Evolutionary conservation across 2,329 filamentous ascomycete species (phyloP), one percentile per base, ranked within the genome.

Genomic region (Exophiala calicioides): DNA sequence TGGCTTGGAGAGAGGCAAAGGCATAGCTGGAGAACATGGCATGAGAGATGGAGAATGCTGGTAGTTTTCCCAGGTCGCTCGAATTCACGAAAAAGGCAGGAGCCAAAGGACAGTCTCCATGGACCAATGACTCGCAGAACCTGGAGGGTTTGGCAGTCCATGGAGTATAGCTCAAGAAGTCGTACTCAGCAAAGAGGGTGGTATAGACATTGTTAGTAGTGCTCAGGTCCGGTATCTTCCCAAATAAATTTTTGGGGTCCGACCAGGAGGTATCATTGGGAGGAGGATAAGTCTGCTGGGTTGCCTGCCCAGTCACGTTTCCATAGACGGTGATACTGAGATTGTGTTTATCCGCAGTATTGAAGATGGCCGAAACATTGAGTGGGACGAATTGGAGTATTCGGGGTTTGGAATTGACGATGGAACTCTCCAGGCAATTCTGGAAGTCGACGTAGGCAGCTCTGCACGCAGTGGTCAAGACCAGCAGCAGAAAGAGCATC

Each of bases 241-340:
- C 88, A 43, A 81, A 72, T 0, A 77, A 82, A 37, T 75, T 64
- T 26, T 77, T 78, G 1, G 74, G 62, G 62, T 93, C 73, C 2
- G 58, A 65, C 87, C 89, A 88, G 35, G 74, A 69, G 0, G 79
- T 66, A 62, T 81, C 77, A 58, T 77, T 67, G 13, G 77, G 68
- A 0, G 79, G 60, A 24, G 88, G 89, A 42, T 89, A 78, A 2
- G 68, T 50, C n/a, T 73, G 70, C 9, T 69, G 62, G 2, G 75
- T 74, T 33, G 78, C 75, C 39, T 84, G 81, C 35, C 93, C 93
- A 6, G 85, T 87, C 21, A 97, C 89, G 67, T 97, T 96, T 40
- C 90, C 91, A 73, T 89, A 97, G 35, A 95, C 79, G 1, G 83
- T 93, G 44, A 96, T 73, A 53, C 80, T 82, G 37, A 98, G 75